Evolutionary conservation across 208 protist genomes (phyloP), one percentile per base, ranked within the genome.

Genomic region (Leishmania arabica): DNA sequence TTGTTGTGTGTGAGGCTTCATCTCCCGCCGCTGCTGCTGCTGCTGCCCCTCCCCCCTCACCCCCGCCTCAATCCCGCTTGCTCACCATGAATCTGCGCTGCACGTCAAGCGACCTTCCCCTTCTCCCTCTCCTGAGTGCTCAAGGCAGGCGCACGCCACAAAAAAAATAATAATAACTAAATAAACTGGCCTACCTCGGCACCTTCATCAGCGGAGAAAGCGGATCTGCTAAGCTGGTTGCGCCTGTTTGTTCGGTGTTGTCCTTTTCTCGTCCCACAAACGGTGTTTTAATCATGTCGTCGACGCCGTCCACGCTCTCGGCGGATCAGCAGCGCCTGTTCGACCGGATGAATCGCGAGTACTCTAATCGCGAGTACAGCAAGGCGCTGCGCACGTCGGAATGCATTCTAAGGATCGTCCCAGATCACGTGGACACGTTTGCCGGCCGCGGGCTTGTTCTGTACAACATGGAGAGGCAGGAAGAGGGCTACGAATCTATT

Each of bases 381-480:
- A 98, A 97, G 80, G 92, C 89, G 47, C 84, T 98, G 51, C 87
- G 92, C 75, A 90, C 91, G 3, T 92, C 93, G 24, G 92, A 97
- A 58, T 56, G 37, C 15, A 96, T 98, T 75, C 89, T 98, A 24
- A 81, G 82, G 34, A 70, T 94, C 11, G 82, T 82, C 9, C 95
- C 92, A 0, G 80, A 95, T 66, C 93, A 98, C 79, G 90, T 89
- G 8, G 95, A 98, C 78, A 97, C 92, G 13, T 69, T 98, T 49
- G 91, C 95, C 13, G 91, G 95, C 88, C 90, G 90, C 37, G 95
- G 95, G n/a, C 79, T 97, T 13, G 91, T 90, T 9, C 77, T 98
- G 77, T 87, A 93, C 85, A 87, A 90, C 77, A 77, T 96, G 75
- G 87, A 92, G n/a, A 84, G 82, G 37, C 90, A 92, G 85, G 91